These are phyloP conservation scores for Yamagishiella unicocca DNA, from an alignment of 139 green algal species.

Conservation along the genomic window DNA sequence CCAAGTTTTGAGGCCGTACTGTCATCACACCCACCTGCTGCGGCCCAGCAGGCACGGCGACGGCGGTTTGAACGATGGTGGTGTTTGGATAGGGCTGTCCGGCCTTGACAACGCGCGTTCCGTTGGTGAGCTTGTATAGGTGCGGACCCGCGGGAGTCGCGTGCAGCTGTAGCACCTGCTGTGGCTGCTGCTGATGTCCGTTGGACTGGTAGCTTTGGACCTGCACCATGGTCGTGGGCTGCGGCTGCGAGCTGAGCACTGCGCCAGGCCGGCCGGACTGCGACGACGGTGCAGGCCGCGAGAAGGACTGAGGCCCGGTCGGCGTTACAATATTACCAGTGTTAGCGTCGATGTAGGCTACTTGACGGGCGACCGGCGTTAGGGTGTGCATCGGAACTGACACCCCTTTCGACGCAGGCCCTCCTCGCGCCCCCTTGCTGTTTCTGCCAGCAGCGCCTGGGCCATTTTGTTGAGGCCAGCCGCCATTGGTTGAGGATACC, in stretches of 20 bases:
- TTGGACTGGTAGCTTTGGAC: conserved; percentile 1
- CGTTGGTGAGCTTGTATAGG: conserved; percentile 2
- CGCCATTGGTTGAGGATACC: background rate
- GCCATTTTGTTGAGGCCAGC: background rate
- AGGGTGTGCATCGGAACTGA: background rate
- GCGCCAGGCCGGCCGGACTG: background rate
- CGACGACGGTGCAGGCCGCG: background rate
- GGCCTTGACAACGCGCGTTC: conserved; percentile 38
- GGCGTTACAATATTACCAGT: background rate
- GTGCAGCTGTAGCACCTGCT: conserved; percentile 33
- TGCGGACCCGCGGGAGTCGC: background rate
- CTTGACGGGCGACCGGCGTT: background rate
- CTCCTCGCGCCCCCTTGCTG: background rate
- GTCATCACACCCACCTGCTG: background rate
- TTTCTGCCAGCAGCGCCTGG: background rate
- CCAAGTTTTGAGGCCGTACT: background rate
- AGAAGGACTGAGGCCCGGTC: background rate
- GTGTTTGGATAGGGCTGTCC: conserved; percentile 46
- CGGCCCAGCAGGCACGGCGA: background rate
- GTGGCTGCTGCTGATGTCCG: background rate
- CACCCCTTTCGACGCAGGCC: background rate
- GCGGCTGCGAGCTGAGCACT: background rate
- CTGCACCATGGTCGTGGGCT: conserved; percentile 10
- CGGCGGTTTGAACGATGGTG: conserved; percentile 28
- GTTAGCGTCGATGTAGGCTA: conserved; percentile 15